Evolutionary conservation across 78 protist species (phyloP), one percentile per base, ranked within the genome.

Genomic region (Thecamonas trahens): DNA sequence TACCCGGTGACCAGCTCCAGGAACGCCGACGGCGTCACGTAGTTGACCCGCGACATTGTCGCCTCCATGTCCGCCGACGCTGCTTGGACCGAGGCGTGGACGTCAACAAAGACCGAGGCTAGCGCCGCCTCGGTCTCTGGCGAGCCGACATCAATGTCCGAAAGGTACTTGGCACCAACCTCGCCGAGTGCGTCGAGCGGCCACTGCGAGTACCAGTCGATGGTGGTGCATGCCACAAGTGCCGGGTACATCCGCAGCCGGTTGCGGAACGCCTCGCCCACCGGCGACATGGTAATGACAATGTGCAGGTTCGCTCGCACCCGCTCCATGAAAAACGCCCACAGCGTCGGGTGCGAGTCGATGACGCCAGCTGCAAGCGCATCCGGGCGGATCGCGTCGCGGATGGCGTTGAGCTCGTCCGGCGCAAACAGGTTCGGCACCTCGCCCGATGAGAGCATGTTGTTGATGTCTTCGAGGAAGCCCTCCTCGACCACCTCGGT

Each of bases 131-230:
- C 74, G 47, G 59, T 52, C 52, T 20, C 57, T 24, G 22, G 38
- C 15, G 61, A n/a, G 15, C 58, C 78, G n/a, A 81, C 54, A 37
- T 71, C 66, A 37, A 75, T 53, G 3, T 75, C 91, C 5, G 4
- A 37, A 42, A 82, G 14, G 71, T 39, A 79, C 7, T 54, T 34
- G 28, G 0, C 1, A 1, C 91, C 94, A n/a, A 93, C 94, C 37
- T 83, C 91, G 13, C 8, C n/a, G 18, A 93, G 77, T 31, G 97
- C 97, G 47, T 89, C 94, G 14, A 3, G 50, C 13, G 97, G 97
- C 97, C 97, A 93, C 44, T 69, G 82, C 9, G 68, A 32, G 86
- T 84, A 90, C 95, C 94, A 93, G 57, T 93, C 91, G 83, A 92
- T 75, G 28, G 90, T 82, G 24, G 83, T 74, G 70, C 79, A 67